A percentile compares a stretch with the other conserved stretches of the same genome.
These are phyloP conservation scores for Oenanthe javanica DNA, from an alignment of 140 eudicot genomes.

Conservation along the genomic window DNA sequence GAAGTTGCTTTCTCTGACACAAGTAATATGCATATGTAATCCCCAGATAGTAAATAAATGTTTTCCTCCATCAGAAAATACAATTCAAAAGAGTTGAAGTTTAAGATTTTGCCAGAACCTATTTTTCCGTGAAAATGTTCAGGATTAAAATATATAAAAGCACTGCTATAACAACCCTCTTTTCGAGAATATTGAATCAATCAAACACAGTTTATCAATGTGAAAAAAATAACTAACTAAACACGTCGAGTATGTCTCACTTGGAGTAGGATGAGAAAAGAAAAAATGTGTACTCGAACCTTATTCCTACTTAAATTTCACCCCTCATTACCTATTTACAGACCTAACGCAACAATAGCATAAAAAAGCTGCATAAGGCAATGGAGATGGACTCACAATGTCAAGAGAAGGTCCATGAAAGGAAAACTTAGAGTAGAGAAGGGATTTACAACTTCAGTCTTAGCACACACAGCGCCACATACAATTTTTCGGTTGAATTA, in stretches of 20 bases:
- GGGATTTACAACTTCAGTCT: no score
- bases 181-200: no score
- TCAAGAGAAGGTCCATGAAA: no score
- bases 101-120: not conserved
- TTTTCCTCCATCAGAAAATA: not conserved
- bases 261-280: not conserved
- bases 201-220: no score
- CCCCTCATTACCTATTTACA: not conserved
- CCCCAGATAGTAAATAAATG: not conserved
- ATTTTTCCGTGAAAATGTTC: not conserved
- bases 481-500: no score
- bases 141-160: not conserved
- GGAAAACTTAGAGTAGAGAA: no score
- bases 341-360: not conserved
- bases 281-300: not conserved
- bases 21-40: not conserved
- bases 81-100: not conserved
- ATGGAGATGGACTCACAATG: no score
- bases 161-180: not conserved
- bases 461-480: no score
- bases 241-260: not conserved
- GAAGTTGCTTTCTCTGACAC: not conserved
- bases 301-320: not conserved
- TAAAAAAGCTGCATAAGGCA: not conserved
- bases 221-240: no score